phyloP scores from a whole-genome alignment of 129 eudicot species.

The Kitagawia praeruptora region DNA sequence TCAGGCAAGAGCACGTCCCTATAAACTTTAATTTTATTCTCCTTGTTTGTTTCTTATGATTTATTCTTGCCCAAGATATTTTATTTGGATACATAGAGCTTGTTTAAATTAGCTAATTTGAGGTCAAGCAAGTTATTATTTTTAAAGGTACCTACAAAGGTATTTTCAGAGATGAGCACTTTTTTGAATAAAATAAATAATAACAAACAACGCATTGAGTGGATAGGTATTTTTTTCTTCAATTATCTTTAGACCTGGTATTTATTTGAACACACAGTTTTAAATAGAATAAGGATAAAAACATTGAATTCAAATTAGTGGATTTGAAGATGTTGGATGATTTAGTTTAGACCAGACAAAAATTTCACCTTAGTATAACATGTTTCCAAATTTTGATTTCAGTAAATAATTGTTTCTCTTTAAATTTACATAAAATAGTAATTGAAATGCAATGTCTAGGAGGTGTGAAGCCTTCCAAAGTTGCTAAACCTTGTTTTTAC shows the following conservation, averaged over 20 bases:
- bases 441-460: background rate
- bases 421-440: background rate
- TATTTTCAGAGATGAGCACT: background rate
- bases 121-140: background rate
- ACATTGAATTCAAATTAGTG: background rate
- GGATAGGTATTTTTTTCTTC: background rate
- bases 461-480: constrained; percentile 14
- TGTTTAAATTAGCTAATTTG: background rate
- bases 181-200: background rate
- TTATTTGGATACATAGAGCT: background rate
- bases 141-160: background rate
- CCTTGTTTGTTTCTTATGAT: background rate
- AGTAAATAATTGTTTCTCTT: background rate
- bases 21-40: background rate
- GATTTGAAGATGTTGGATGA: background rate
- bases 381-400: background rate
- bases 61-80: background rate
- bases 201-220: background rate
- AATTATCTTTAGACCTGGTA: background rate
- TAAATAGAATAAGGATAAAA: background rate
- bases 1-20: constrained; percentile 27
- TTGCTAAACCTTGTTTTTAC: constrained; percentile 15
- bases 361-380: background rate
- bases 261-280: background rate
- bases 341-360: background rate